A percentile compares a stretch with the other conserved stretches of the same genome.
Conservation (phyloP, 441 rosid genomes). For the Francoa sonchifolia region DNA sequence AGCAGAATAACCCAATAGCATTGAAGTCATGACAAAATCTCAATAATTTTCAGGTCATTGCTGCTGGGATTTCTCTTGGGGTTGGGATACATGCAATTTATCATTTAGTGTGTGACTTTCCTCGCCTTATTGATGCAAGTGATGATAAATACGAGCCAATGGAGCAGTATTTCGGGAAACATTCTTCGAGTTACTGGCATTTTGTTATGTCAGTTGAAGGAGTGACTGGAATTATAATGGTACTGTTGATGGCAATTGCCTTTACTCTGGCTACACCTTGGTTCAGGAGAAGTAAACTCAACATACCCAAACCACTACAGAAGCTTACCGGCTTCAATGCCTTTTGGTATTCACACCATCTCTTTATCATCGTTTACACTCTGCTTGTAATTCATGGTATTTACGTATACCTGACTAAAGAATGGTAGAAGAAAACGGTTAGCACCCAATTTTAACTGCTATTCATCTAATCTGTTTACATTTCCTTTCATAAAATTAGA, state of each 20-base stretch:
- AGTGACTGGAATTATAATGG: slow-evolving; percentile 40
- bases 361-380: slow-evolving; percentile 44
- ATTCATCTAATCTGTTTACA: background rate
- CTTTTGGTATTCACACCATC: slow-evolving; percentile 66
- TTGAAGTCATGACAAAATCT: background rate
- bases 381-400: slow-evolving; percentile 42
- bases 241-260: slow-evolving; percentile 43
- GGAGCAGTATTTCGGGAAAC: slow-evolving; percentile 35
- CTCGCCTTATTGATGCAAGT: slow-evolving; percentile 15
- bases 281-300: slow-evolving; percentile 38
- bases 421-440: slow-evolving; percentile 51
- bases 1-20: background rate
- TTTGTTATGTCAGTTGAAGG: slow-evolving; percentile 40
- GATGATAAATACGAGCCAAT: slow-evolving; percentile 28
- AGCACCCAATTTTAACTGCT: slow-evolving; percentile 8
- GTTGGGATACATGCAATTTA: slow-evolving; percentile 32
- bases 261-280: slow-evolving; percentile 49
- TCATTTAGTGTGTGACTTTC: slow-evolving; percentile 52
- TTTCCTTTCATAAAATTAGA: too few relatives aligned
- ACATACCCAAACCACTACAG: slow-evolving; percentile 35
- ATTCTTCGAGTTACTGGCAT: slow-evolving; percentile 28
- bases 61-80: slow-evolving; percentile 33
- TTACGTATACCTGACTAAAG: slow-evolving; percentile 31
- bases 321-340: slow-evolving; percentile 56
- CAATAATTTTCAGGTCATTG: slow-evolving; percentile 29